phyloP scores from a whole-genome alignment of 352 stramenopile genomes.

The Elongisporangium anandrum region DNA sequence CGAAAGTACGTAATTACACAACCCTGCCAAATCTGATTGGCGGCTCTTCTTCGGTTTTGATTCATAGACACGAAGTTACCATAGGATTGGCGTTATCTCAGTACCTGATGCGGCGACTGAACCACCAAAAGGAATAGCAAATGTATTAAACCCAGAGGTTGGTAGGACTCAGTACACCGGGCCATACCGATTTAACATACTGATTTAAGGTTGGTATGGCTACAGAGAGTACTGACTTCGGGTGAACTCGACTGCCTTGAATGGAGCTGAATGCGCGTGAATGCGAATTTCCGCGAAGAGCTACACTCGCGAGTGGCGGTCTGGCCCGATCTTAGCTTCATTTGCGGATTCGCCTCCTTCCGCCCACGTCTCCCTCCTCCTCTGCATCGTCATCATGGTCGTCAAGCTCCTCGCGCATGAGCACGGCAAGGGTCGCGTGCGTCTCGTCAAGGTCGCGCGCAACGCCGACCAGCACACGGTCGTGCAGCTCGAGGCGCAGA shows the following conservation, averaged over 20 bases:
- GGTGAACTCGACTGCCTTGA: neutral
- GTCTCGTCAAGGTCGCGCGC: slow-evolving; percentile 83
- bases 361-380: slow-evolving; percentile 6
- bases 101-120: neutral
- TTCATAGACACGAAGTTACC: neutral
- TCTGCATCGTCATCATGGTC: slow-evolving; percentile 30
- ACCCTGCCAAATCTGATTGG: neutral
- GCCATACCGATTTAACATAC: neutral
- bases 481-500: slow-evolving; percentile 77
- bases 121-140: neutral
- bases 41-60: neutral
- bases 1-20: neutral
- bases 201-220: neutral
- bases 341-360: slow-evolving; percentile 31
- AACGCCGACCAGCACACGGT: slow-evolving; percentile 70
- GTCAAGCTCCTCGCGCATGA: slow-evolving; percentile 68
- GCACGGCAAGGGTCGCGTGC: slow-evolving; percentile 86
- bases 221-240: neutral
- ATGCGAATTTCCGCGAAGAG: neutral
- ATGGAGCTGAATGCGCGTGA: neutral
- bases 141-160: neutral
- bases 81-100: neutral
- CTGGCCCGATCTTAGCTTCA: slow-evolving; percentile 5
- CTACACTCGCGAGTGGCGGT: neutral
- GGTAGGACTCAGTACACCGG: neutral